Conservation (phyloP, 2,329 filamentous ascomycete species). For the Phialocephala subalpina region DNA sequence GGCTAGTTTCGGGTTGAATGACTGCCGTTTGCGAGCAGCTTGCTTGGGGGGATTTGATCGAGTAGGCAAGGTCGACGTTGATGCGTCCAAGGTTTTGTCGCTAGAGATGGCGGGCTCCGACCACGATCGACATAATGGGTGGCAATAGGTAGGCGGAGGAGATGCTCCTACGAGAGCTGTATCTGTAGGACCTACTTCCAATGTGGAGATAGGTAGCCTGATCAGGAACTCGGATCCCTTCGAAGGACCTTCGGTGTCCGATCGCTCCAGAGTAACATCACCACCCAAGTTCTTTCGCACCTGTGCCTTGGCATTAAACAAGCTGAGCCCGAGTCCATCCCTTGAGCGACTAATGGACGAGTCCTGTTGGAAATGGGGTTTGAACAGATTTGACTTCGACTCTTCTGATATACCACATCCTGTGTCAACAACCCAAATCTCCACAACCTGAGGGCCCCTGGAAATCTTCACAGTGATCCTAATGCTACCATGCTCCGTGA, state of each 20-base stretch:
- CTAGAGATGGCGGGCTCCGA: background rate
- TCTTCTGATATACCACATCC: conserved; percentile 73
- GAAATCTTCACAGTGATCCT: conserved; percentile 65
- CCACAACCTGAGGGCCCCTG: conserved; percentile 58
- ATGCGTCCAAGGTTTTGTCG: no score
- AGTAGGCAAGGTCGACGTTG: background rate
- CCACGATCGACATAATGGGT: conserved; percentile 12
- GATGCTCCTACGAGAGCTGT: conserved; percentile 34
- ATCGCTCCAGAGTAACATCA: conserved; percentile 69
- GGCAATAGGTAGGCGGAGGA: conserved; percentile 28
- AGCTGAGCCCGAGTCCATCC: conserved; percentile 73
- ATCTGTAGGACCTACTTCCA: conserved; percentile 29
- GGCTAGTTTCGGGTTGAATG: conserved; percentile 64
- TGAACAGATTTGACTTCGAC: conserved; percentile 73
- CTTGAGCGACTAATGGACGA: conserved; percentile 71
- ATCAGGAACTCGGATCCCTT: conserved; percentile 75
- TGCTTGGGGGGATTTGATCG: conserved; percentile 10
- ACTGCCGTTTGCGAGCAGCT: conserved; percentile 22
- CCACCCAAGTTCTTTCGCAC: conserved; percentile 71
- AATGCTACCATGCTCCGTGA: conserved; percentile 71
- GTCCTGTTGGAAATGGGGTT: conserved; percentile 74
- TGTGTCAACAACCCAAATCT: conserved; percentile 70
- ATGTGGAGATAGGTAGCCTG: conserved; percentile 57
- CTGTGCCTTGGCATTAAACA: conserved; percentile 77
- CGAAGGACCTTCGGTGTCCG: conserved; percentile 65